Conservation (phyloP, 2,329 filamentous ascomycete genomes). For the Claviceps humidiphila region DNA sequence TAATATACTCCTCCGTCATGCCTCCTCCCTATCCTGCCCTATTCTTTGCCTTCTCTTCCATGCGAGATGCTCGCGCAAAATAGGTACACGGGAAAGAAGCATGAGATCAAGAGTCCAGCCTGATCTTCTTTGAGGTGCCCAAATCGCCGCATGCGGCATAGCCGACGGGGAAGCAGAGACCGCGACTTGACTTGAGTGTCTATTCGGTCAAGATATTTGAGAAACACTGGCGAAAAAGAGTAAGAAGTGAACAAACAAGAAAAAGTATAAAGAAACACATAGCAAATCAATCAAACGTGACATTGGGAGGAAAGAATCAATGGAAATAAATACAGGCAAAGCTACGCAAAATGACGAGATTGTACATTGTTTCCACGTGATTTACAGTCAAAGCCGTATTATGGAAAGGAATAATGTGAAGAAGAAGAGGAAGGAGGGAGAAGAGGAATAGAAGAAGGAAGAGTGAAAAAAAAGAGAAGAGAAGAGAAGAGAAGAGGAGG, state of each 20-base stretch:
- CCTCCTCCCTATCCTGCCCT: too few relatives aligned
- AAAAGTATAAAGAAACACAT: background rate
- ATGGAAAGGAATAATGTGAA: background rate
- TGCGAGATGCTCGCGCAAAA: too few relatives aligned
- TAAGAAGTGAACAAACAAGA: background rate
- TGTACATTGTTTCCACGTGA: slow-evolving; percentile 1
- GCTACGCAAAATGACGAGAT: slow-evolving; percentile 2
- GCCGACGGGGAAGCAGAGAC: too few relatives aligned
- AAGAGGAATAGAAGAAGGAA: background rate
- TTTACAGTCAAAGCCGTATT: slow-evolving; percentile 5
- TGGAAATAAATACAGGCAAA: slow-evolving; percentile 6
- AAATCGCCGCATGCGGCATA: too few relatives aligned
- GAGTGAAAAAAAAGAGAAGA: background rate
- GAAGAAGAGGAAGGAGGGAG: background rate
- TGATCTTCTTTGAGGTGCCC: too few relatives aligned
- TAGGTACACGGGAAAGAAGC: too few relatives aligned
- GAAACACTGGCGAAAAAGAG: background rate
- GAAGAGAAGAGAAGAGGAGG: background rate
- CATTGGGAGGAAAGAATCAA: slow-evolving; percentile 2
- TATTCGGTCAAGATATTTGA: background rate
- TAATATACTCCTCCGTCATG: too few relatives aligned
- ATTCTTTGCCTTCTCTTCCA: too few relatives aligned
- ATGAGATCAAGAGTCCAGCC: too few relatives aligned
- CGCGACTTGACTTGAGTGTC: too few relatives aligned
- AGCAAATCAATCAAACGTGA: background rate